Evolutionary conservation across 2,329 filamentous ascomycete species (phyloP).

Genomic region (Hymenotorrendiella dingleyae): DNA sequence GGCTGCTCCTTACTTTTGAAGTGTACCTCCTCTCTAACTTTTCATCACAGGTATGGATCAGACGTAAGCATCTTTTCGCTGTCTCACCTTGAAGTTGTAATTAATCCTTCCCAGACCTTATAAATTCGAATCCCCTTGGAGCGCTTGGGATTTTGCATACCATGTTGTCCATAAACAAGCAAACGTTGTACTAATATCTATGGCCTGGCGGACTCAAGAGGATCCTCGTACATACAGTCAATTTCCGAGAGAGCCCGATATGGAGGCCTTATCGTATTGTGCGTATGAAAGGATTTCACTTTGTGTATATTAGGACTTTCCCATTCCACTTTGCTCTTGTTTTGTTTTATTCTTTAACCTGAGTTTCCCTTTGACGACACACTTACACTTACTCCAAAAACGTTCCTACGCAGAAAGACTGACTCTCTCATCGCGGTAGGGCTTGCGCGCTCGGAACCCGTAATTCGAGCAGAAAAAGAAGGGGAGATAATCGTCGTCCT

Average conservation of each 20-base stretch:
- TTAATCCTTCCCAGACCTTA: constrained; percentile 37
- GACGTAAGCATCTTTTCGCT: constrained; percentile 39
- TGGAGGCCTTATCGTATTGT: constrained; percentile 66
- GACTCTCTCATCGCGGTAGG: too few species aligned
- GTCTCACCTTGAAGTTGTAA: constrained; percentile 11
- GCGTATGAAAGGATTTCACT: too few species aligned
- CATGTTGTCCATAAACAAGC: constrained; percentile 52
- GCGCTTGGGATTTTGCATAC: constrained; percentile 40
- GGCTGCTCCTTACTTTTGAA: too few species aligned
- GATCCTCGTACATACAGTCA: constrained; percentile 42
- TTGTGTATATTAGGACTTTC: too few species aligned
- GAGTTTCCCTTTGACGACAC: too few species aligned
- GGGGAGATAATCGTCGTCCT: constrained; percentile 66
- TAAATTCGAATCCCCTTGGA: constrained; percentile 45
- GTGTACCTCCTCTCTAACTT: too few species aligned
- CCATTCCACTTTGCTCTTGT: too few species aligned
- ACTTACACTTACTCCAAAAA: too few species aligned
- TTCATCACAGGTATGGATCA: constrained; percentile 48
- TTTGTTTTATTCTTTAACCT: too few species aligned
- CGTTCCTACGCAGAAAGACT: too few species aligned
- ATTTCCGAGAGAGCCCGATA: constrained; percentile 55
- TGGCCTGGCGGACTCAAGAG: constrained; percentile 70
- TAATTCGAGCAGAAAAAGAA: constrained; percentile 44
- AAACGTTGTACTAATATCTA: constrained; percentile 62
- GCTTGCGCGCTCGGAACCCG: constrained; percentile 63